Evolutionary conservation across 2,329 filamentous ascomycete genomes (phyloP).

Genomic region (Colletotrichum sublineola): DNA sequence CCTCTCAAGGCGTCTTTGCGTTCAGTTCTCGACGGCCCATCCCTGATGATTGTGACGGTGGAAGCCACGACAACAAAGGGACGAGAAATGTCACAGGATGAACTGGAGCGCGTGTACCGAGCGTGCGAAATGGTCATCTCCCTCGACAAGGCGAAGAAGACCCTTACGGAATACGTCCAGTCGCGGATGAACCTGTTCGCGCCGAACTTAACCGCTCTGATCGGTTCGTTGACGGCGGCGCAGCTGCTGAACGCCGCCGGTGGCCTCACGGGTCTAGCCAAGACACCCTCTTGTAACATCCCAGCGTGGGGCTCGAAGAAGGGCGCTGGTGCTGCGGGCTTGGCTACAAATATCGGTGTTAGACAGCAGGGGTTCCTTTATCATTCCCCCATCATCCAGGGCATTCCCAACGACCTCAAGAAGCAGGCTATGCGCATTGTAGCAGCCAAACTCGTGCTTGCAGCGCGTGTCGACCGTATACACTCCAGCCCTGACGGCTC

Average conservation of each 20-base stretch:
- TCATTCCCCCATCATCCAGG: constrained; percentile 88
- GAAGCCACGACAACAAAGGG: constrained; percentile 93
- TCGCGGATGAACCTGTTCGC: constrained; percentile 97
- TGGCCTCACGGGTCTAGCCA: constrained; percentile 87
- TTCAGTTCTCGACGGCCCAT: constrained; percentile 87
- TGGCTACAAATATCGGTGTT: constrained; percentile 93
- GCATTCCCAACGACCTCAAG: constrained; percentile 85
- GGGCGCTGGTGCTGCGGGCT: constrained; percentile 77
- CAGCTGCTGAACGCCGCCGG: constrained; percentile 97
- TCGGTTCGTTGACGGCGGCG: constrained; percentile 92
- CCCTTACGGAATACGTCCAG: constrained; percentile 92
- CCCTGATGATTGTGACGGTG: constrained; percentile 94
- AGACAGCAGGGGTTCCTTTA: constrained; percentile 95
- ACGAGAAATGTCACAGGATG: constrained; percentile 78
- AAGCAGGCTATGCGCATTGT: constrained; percentile 96
- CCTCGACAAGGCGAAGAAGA: constrained; percentile 87
- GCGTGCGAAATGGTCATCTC: constrained; percentile 92
- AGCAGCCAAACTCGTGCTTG: constrained; percentile 92
- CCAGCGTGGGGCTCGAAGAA: constrained; percentile 92
- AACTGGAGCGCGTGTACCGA: constrained; percentile 79
- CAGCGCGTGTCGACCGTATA: constrained; percentile 88
- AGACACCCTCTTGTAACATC: constrained; percentile 94
- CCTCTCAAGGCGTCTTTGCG: constrained; percentile 80
- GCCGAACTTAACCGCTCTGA: constrained; percentile 89
- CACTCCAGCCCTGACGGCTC: constrained; percentile 86